These are phyloP conservation scores for Auxenochlorella pyrenoidosa DNA, from an alignment of 139 green algal genomes.

Conservation along the genomic window DNA sequence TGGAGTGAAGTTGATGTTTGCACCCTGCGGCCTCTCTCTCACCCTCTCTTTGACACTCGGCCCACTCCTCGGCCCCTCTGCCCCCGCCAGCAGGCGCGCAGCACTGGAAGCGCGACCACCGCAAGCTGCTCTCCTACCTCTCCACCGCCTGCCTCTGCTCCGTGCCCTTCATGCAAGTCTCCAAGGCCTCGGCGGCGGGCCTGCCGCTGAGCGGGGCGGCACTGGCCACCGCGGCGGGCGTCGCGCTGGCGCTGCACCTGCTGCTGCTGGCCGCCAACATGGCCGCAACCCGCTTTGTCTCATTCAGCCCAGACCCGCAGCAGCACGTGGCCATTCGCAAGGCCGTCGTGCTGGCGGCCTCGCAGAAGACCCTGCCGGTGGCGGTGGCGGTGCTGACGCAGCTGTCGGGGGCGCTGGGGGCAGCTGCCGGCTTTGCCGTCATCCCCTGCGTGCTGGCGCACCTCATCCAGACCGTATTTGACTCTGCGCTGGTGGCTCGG, in stretches of 20 bases:
- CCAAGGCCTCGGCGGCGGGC: slow-evolving; percentile 37
- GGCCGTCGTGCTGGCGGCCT: slow-evolving; percentile 59
- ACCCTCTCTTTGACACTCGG: background rate
- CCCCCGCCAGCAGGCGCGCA: slow-evolving; percentile 49
- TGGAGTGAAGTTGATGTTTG: too few relatives aligned
- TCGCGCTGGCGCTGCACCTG: slow-evolving; percentile 56
- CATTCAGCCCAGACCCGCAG: slow-evolving; percentile 11
- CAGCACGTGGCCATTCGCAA: slow-evolving; percentile 44
- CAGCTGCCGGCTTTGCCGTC: slow-evolving; percentile 53
- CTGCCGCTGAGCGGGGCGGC: slow-evolving; percentile 32
- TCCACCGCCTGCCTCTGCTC: slow-evolving; percentile 62
- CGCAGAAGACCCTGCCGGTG: slow-evolving; percentile 73
- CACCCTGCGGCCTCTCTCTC: too few relatives aligned
- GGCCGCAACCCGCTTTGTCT: background rate
- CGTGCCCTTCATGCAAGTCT: slow-evolving; percentile 86
- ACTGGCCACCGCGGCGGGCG: slow-evolving; percentile 39
- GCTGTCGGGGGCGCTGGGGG: slow-evolving; percentile 36
- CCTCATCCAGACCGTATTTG: slow-evolving; percentile 66
- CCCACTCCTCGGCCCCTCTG: background rate
- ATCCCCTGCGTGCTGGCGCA: slow-evolving; percentile 64
- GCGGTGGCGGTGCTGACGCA: slow-evolving; percentile 68
- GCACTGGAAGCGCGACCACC: slow-evolving; percentile 45
- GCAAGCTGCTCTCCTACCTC: slow-evolving; percentile 56
- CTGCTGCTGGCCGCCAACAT: slow-evolving; percentile 62
- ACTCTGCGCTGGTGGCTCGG: slow-evolving; percentile 58